Evolutionary conservation across 441 rosid genomes (phyloP).

Genomic region (Erodium chrysanthum): DNA sequence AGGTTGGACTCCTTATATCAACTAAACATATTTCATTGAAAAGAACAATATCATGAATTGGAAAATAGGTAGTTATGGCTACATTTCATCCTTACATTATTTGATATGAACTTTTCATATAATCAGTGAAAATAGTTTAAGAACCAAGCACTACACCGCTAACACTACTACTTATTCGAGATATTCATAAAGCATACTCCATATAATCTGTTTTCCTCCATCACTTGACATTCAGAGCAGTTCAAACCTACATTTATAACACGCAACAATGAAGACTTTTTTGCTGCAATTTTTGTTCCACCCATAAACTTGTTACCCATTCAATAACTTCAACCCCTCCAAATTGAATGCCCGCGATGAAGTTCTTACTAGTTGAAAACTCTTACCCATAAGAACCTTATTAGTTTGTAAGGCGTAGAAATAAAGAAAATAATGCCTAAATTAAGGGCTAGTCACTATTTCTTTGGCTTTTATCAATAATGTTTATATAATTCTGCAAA

Average conservation of each 20-base stretch:
- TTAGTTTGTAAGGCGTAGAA: too few relatives aligned
- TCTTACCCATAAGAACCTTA: too few relatives aligned
- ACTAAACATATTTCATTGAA: not conserved
- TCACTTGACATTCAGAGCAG: not conserved
- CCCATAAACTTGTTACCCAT: too few relatives aligned
- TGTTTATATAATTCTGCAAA: too few relatives aligned
- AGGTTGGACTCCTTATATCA: not conserved
- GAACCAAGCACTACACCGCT: not conserved
- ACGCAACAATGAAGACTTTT: not conserved
- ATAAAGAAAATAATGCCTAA: too few relatives aligned
- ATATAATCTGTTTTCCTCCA: not conserved
- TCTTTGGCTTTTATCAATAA: too few relatives aligned
- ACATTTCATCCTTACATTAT: not conserved
- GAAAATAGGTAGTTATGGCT: not conserved
- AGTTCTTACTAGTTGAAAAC: not conserved
- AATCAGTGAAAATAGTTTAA: not conserved
- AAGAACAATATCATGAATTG: not conserved
- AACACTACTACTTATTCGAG: not conserved
- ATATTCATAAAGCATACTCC: not conserved
- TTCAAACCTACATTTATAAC: not conserved
- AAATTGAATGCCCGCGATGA: not conserved
- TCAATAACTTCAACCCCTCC: not conserved
- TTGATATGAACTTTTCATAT: not conserved
- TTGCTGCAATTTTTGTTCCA: too few relatives aligned
- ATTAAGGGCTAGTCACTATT: too few relatives aligned